These are phyloP conservation scores for Stephanodiscus triporus DNA, from an alignment of 108 stramenopile species.

Conservation along the genomic window DNA sequence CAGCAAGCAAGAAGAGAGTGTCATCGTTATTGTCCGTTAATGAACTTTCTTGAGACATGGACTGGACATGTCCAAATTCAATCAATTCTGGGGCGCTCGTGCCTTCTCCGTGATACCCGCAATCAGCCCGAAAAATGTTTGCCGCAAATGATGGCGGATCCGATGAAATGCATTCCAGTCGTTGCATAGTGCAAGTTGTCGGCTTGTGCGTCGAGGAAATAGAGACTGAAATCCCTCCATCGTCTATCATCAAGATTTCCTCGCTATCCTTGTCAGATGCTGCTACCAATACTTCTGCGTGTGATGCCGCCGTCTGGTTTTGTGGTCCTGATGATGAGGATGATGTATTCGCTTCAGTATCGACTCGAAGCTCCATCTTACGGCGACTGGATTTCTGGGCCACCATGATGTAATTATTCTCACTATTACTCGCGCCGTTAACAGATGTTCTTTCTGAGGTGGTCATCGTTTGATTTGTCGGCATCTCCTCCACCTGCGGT, in stretches of 20 bases:
- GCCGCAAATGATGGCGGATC: too few species aligned
- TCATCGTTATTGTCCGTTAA: constrained; percentile 20
- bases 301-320: neutral
- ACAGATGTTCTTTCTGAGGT: constrained; percentile 9
- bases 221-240: neutral
- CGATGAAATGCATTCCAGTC: too few species aligned
- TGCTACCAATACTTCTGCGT: neutral
- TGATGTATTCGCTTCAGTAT: constrained; percentile 10
- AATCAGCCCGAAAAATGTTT: neutral
- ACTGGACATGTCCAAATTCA: constrained; percentile 24
- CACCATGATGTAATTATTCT: neutral
- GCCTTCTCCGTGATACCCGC: neutral
- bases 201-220: neutral
- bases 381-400: neutral
- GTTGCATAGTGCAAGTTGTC: neutral
- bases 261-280: neutral
- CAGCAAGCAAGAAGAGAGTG: constrained; percentile 14
- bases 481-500: neutral
- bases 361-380: constrained; percentile 20
- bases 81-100: neutral
- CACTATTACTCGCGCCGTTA: constrained; percentile 3
- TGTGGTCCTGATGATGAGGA: neutral
- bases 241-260: neutral
- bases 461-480: neutral
- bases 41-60: constrained; percentile 24